These are phyloP conservation scores for Trichosporon inkin DNA, from an alignment of 1,284 basidiomycete species.

Conservation along the genomic window DNA sequence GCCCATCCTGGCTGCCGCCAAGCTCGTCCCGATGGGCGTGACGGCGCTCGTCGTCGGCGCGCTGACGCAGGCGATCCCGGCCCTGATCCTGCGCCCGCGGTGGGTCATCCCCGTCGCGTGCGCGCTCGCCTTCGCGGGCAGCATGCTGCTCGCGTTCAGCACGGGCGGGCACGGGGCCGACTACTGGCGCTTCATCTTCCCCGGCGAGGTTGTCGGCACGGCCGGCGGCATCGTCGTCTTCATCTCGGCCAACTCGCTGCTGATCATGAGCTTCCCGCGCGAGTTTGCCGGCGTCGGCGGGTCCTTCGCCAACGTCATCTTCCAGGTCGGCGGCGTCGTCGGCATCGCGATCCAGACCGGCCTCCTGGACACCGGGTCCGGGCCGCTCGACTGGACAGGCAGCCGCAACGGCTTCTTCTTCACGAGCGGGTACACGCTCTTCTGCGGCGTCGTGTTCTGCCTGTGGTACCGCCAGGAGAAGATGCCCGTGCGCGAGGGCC, in stretches of 20 bases:
- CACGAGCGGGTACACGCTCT: constrained; percentile 36
- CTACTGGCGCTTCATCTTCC: constrained; percentile 48
- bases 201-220: constrained; percentile 42
- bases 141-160: constrained; percentile 44
- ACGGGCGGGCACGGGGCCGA: constrained; percentile 38
- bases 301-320: constrained; percentile 44
- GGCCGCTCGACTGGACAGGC: constrained; percentile 41
- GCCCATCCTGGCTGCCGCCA: constrained; percentile 44
- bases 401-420: constrained; percentile 41
- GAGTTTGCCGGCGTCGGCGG: constrained; percentile 43
- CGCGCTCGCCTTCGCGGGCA: constrained; percentile 35
- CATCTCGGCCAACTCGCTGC: constrained; percentile 42
- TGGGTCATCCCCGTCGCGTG: constrained; percentile 39
- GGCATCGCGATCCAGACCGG: constrained; percentile 46
- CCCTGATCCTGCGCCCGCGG: constrained; percentile 40
- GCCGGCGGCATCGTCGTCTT: constrained; percentile 44
- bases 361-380: constrained; percentile 33
- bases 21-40: constrained; percentile 47
- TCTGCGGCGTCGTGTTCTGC: constrained; percentile 38
- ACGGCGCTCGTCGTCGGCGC: constrained; percentile 40
- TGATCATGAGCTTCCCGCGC: constrained; percentile 41
- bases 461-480: constrained; percentile 39
- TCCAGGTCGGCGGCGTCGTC: constrained; percentile 47
- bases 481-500: constrained; percentile 13
- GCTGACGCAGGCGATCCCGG: constrained; percentile 35